Evolutionary conservation across 768 basidiomycete genomes (phyloP).

Genomic region (Artomyces pyxidatus): DNA sequence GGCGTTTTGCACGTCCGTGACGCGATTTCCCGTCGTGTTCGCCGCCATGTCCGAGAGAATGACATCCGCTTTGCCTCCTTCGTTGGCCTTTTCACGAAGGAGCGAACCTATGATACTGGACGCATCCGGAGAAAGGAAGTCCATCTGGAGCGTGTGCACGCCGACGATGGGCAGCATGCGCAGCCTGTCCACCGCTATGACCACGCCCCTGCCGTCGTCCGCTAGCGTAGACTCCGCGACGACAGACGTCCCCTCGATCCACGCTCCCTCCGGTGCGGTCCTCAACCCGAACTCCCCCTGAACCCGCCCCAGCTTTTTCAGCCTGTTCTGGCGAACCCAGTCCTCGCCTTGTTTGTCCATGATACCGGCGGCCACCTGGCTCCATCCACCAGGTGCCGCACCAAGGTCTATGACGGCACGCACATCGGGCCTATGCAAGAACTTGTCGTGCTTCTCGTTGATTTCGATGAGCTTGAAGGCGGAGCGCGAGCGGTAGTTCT

Average conservation of each 20-base stretch:
- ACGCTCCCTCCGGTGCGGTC: neutral
- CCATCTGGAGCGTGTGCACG: constrained; percentile 63
- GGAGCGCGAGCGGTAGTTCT: constrained; percentile 70
- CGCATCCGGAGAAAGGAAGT: constrained; percentile 62
- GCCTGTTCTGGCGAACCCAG: constrained; percentile 3
- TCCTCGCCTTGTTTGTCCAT: constrained; percentile 40
- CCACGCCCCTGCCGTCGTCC: constrained; percentile 31
- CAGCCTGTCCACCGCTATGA: constrained; percentile 80
- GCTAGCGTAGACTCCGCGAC: neutral
- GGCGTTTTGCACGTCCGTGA: constrained; percentile 57
- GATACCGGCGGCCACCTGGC: constrained; percentile 66
- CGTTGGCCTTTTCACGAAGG: constrained; percentile 24
- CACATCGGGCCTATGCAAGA: constrained; percentile 46
- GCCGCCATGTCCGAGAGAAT: constrained; percentile 89
- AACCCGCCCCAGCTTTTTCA: neutral
- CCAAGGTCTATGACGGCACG: constrained; percentile 77
- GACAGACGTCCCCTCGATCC: neutral
- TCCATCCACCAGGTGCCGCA: constrained; percentile 92
- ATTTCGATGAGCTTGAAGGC: constrained; percentile 91
- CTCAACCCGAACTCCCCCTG: constrained; percentile 7
- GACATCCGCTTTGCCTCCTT: constrained; percentile 54
- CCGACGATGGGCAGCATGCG: constrained; percentile 64
- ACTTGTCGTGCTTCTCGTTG: constrained; percentile 43
- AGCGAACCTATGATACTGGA: constrained; percentile 35
- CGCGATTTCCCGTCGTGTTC: constrained; percentile 65